Conservation (phyloP, 257 asterid species). For the Nemophila menziesii region DNA sequence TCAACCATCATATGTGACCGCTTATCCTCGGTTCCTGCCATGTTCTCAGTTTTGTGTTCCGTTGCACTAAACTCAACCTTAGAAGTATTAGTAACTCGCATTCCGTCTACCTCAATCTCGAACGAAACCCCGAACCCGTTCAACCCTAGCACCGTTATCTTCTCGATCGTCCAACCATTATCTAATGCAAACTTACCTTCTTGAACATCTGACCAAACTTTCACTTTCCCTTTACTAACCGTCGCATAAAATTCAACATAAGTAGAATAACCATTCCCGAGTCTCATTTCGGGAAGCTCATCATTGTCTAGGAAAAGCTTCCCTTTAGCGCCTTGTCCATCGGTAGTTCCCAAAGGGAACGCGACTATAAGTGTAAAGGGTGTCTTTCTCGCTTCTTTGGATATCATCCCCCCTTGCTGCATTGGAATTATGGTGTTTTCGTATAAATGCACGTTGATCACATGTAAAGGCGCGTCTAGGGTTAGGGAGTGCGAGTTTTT, state of each 20-base stretch:
- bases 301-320: conserved; percentile 70
- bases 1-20: conserved; percentile 65
- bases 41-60: conserved; percentile 19
- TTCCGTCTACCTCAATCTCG: conserved; percentile 44
- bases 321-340: conserved; percentile 57
- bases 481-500: conserved; percentile 26
- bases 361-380: conserved; percentile 67
- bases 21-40: conserved; percentile 26
- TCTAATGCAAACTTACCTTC: conserved; percentile 58
- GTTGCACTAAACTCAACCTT: conserved; percentile 26
- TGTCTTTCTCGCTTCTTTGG: conserved; percentile 66
- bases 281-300: conserved; percentile 75
- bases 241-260: conserved; percentile 60
- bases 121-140: conserved; percentile 24
- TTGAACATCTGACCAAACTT: conserved; percentile 67
- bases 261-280: conserved; percentile 49
- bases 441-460: conserved; percentile 65
- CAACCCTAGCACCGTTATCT: conserved; percentile 58
- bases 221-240: conserved; percentile 29
- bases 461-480: conserved; percentile 64
- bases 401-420: conserved; percentile 80
- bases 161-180: conserved; percentile 71
- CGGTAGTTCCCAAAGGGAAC: conserved; percentile 45
- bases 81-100: conserved; percentile 19
- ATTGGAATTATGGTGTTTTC: conserved; percentile 69